Conservation (phyloP, 345 rosid genomes). For the Citrus glauca region DNA sequence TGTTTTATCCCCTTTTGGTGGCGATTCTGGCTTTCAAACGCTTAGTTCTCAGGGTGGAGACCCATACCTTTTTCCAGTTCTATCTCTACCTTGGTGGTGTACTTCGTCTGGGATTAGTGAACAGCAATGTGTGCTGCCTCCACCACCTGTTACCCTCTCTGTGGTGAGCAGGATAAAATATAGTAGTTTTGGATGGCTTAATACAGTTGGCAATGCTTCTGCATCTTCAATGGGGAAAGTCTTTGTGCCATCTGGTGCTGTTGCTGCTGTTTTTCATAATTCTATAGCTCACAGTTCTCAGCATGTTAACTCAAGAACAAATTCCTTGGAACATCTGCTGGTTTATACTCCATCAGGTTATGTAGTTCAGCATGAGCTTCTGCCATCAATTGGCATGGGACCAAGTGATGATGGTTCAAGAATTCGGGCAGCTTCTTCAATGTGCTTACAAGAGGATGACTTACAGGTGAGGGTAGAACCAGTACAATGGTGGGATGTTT, state of each 20-base stretch:
- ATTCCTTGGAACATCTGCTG: conserved; percentile 53
- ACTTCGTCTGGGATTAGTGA: conserved; percentile 45
- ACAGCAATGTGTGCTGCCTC: conserved; percentile 54
- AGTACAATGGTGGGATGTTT: conserved; percentile 80
- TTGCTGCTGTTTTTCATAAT: conserved; percentile 61
- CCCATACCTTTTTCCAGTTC: conserved; percentile 47
- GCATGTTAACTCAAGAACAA: conserved; percentile 25
- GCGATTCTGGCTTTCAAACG: conserved; percentile 65
- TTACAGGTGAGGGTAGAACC: conserved; percentile 59
- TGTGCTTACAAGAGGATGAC: conserved; percentile 58
- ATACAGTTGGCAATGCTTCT: conserved; percentile 74
- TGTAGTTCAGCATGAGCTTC: conserved; percentile 61
- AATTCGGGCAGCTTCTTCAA: conserved; percentile 34
- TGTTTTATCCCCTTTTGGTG: conserved; percentile 75
- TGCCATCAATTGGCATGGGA: conserved; percentile 43
- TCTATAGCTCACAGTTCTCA: conserved; percentile 35
- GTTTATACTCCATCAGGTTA: conserved; percentile 70
- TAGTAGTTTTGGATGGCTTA: conserved; percentile 92
- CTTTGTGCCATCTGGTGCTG: conserved; percentile 66
- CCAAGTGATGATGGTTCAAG: conserved; percentile 31
- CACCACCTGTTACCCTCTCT: conserved; percentile 69
- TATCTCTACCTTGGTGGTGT: conserved; percentile 83
- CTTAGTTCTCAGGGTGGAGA: conserved; percentile 51
- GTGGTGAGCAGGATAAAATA: conserved; percentile 93
- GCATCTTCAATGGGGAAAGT: conserved; percentile 56